A percentile compares a stretch with the other conserved stretches of the same genome.
These are phyloP conservation scores for Calonectria naviculata DNA, from an alignment of 2,329 filamentous ascomycete genomes.

Conservation along the genomic window DNA sequence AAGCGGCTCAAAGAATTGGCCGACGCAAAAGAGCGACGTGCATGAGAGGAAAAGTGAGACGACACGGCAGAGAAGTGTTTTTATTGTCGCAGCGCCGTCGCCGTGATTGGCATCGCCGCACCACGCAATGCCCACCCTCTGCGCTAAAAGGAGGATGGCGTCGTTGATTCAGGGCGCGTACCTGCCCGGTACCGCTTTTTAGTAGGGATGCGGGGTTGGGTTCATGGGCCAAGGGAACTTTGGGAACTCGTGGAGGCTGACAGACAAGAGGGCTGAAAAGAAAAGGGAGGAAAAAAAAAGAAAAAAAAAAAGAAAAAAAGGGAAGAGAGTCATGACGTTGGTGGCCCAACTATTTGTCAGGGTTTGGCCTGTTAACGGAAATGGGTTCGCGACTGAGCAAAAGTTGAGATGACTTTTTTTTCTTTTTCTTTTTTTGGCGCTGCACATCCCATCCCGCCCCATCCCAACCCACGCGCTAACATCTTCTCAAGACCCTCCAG, in stretches of 20 bases:
- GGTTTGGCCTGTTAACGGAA: not conserved
- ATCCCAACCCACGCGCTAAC: not conserved
- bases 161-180: not conserved
- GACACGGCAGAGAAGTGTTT: not conserved
- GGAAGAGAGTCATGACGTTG: not conserved
- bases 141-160: slow-evolving; percentile 8
- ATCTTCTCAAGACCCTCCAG: too few relatives aligned
- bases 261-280: not conserved
- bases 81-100: slow-evolving; percentile 4
- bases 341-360: not conserved
- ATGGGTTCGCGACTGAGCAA: not conserved
- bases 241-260: too few relatives aligned
- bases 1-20: not conserved
- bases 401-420: not conserved
- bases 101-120: slow-evolving; percentile 7
- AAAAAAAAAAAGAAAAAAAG: not conserved
- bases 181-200: not conserved
- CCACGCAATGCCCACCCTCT: not conserved
- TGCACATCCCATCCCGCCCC: not conserved
- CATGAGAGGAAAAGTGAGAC: not conserved
- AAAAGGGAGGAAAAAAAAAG: not conserved
- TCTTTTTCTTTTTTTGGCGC: not conserved
- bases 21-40: not conserved
- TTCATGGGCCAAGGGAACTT: not conserved
- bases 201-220: not conserved